Evolutionary conservation across 768 basidiomycete genomes (phyloP).

Genomic region (Tricholomella constricta): DNA sequence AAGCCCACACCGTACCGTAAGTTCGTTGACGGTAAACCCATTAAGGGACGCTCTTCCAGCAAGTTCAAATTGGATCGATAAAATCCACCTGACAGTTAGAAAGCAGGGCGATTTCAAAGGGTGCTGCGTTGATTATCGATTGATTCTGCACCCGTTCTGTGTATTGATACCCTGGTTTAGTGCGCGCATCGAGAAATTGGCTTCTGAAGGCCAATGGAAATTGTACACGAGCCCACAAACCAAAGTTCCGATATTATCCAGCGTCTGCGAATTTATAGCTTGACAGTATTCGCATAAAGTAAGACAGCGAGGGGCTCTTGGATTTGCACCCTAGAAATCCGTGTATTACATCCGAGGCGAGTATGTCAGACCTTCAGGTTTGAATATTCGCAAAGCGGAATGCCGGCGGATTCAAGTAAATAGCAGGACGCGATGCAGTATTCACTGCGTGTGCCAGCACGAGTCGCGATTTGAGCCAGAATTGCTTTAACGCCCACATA

Average conservation of each 20-base stretch:
- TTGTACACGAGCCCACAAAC: background rate
- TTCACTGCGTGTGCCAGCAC: too few relatives aligned
- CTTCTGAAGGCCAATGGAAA: background rate
- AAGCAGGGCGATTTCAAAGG: background rate
- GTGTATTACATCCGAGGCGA: background rate
- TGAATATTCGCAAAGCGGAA: background rate
- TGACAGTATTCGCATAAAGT: background rate
- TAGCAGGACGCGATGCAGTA: too few relatives aligned
- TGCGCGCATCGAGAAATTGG: background rate
- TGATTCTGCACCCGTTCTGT: conserved; percentile 7
- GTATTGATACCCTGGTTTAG: background rate
- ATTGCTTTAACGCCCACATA: background rate
- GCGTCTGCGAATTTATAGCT: background rate
- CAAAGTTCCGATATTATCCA: background rate
- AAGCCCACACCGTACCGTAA: background rate
- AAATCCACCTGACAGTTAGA: background rate
- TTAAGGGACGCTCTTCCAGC: background rate
- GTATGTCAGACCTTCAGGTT: background rate
- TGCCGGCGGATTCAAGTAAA: background rate
- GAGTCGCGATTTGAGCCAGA: too few relatives aligned
- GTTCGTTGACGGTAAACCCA: background rate
- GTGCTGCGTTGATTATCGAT: conserved; percentile 21
- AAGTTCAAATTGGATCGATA: background rate
- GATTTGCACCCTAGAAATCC: conserved; percentile 4
- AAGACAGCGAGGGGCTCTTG: background rate